Percentiles rank a stretch among this genome's conserved stretches.
phyloP scores from a whole-genome alignment of 345 rosid species.

The Capsella bursapastoris region DNA sequence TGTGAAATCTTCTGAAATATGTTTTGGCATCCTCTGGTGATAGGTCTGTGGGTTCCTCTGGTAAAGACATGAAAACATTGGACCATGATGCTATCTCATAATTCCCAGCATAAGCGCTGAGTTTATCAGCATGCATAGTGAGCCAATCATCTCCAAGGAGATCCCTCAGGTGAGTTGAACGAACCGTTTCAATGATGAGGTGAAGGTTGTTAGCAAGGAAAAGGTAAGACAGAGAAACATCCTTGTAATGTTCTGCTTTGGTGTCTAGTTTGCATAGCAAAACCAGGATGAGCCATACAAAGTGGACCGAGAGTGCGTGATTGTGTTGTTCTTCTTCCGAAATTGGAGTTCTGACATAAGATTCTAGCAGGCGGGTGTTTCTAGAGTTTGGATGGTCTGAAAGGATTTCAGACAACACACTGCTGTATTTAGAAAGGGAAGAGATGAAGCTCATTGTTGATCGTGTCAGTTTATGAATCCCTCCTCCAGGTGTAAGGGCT shows the following conservation, averaged over 20 bases:
- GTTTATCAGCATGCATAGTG: conserved; percentile 54
- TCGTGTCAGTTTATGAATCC: conserved; percentile 70
- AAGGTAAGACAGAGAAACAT: conserved; percentile 70
- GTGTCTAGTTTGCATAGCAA: conserved; percentile 83
- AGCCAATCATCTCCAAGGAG: conserved; percentile 87
- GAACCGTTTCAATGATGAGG: conserved; percentile 59
- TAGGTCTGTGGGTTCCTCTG: conserved; percentile 46
- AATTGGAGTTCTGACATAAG: conserved; percentile 51
- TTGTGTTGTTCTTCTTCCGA: conserved; percentile 40
- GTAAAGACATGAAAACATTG: conserved; percentile 59
- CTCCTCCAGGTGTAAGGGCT: conserved; percentile 58
- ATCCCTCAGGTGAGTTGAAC: conserved; percentile 51
- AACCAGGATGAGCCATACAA: conserved; percentile 75
- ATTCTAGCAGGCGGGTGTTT: conserved; percentile 53
- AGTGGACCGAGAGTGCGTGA: conserved; percentile 50
- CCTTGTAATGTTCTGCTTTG: conserved; percentile 69
- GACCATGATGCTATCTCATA: conserved; percentile 77
- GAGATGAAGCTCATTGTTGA: conserved; percentile 70
- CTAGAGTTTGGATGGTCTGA: conserved; percentile 54
- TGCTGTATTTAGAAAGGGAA: conserved; percentile 62
- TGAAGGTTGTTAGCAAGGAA: conserved; percentile 88
- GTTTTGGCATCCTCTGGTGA: conserved; percentile 54
- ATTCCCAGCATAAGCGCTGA: conserved; percentile 58
- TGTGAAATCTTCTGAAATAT: conserved; percentile 60
- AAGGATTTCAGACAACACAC: conserved; percentile 59